Evolutionary conservation across 2,329 filamentous ascomycete genomes (phyloP).

Genomic region (Aspergillus piperis): DNA sequence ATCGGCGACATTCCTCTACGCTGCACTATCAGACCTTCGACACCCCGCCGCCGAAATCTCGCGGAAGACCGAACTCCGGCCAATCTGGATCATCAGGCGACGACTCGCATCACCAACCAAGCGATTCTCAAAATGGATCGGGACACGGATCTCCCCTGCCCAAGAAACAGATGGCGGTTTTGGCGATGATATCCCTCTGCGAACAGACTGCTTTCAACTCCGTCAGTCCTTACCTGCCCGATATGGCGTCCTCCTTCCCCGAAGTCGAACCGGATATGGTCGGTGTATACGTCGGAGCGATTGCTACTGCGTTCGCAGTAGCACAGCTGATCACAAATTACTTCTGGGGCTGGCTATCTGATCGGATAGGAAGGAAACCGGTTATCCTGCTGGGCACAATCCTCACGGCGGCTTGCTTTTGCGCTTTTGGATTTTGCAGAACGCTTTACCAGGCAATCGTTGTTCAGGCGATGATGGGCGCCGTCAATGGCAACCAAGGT

Average conservation of each 20-base stretch:
- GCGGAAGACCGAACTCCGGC: conserved; percentile 47
- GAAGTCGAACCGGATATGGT: conserved; percentile 71
- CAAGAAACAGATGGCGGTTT: conserved; percentile 74
- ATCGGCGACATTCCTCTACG: conserved; percentile 45
- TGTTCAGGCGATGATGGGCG: conserved; percentile 86
- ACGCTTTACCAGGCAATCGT: conserved; percentile 80
- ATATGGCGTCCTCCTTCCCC: conserved; percentile 86
- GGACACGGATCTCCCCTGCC: conserved; percentile 69
- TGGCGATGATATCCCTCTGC: conserved; percentile 84
- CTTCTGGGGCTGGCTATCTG: conserved; percentile 82
- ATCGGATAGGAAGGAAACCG: conserved; percentile 77
- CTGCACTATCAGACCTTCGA: conserved; percentile 53
- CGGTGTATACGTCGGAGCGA: conserved; percentile 84
- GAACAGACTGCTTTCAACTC: conserved; percentile 98
- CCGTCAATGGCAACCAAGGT: conserved; percentile 92
- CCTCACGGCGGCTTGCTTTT: conserved; percentile 78
- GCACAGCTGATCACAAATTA: conserved; percentile 93
- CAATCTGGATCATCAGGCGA: conserved; percentile 44
- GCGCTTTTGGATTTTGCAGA: conserved; percentile 82
- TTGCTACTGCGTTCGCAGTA: conserved; percentile 87
- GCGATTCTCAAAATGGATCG: conserved; percentile 27
- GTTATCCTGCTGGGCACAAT: conserved; percentile 80
- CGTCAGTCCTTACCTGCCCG: conserved; percentile 89
- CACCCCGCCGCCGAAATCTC: conserved; percentile 49
- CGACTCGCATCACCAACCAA: conserved; percentile 26